phyloP scores from a whole-genome alignment of 306 rosid species.

The Ceratonia siliqua region DNA sequence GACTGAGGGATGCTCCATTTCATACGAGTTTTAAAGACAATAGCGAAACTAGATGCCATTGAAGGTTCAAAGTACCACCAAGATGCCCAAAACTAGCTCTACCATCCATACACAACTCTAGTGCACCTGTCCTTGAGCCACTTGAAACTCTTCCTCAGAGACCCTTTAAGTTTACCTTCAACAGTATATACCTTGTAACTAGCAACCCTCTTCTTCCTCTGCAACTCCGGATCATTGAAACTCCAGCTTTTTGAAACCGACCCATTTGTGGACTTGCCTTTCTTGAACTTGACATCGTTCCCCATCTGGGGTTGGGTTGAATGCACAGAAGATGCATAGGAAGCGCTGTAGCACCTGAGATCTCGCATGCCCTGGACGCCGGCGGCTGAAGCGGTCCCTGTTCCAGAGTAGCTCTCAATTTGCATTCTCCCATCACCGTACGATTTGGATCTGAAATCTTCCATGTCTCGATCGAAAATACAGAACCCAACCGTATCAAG shows the following conservation, averaged over 20 bases:
- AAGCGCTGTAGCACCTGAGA: slow-evolving; percentile 80
- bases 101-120: slow-evolving; percentile 77
- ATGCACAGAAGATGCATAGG: slow-evolving; percentile 72
- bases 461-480: slow-evolving; percentile 27
- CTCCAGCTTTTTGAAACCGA: slow-evolving; percentile 71
- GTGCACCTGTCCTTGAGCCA: slow-evolving; percentile 84
- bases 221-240: slow-evolving; percentile 81
- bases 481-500: neutral
- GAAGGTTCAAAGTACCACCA: neutral
- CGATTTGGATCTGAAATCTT: slow-evolving; percentile 81
- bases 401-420: slow-evolving; percentile 52
- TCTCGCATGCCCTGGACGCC: slow-evolving; percentile 62
- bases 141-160: slow-evolving; percentile 75
- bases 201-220: slow-evolving; percentile 92
- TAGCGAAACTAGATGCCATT: slow-evolving; percentile 5
- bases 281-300: slow-evolving; percentile 65
- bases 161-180: slow-evolving; percentile 90
- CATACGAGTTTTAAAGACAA: neutral
- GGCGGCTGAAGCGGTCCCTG: slow-evolving; percentile 32
- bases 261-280: slow-evolving; percentile 73
- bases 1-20: slow-evolving; percentile 3
- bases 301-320: slow-evolving; percentile 51
- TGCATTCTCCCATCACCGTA: slow-evolving; percentile 67
- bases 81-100: slow-evolving; percentile 20
- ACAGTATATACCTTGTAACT: slow-evolving; percentile 86